These are phyloP conservation scores for Blastobotrys persicus DNA, from an alignment of 1,139 yeast genomes.

Conservation along the genomic window DNA sequence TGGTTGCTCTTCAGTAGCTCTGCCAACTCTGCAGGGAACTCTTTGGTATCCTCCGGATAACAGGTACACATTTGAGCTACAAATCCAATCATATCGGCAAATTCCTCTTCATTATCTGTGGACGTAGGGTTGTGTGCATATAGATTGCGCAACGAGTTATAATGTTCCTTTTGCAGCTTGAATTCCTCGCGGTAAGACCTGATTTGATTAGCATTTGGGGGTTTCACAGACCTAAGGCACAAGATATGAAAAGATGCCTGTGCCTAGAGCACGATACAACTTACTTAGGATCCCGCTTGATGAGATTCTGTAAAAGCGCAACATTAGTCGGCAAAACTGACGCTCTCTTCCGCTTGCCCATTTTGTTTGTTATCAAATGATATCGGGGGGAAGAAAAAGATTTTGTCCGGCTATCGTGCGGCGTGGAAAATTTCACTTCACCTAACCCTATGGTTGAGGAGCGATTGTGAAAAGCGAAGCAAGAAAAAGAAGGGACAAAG, in stretches of 20 bases:
- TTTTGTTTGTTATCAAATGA: conserved; percentile 29
- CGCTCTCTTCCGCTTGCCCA: conserved; percentile 89
- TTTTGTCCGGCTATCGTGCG: neutral
- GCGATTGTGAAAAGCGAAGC: neutral
- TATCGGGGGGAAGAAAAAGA: neutral
- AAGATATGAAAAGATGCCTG: too few relatives aligned
- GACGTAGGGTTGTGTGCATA: conserved; percentile 59
- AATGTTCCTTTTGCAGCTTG: conserved; percentile 86
- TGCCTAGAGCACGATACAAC: neutral
- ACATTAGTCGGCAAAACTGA: conserved; percentile 90
- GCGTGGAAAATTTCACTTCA: neutral
- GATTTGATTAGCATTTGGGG: neutral
- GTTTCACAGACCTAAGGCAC: neutral
- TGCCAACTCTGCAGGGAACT: conserved; percentile 78
- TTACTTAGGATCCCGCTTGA: conserved; percentile 77
- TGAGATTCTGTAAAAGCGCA: conserved; percentile 84
- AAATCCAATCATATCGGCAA: conserved; percentile 82
- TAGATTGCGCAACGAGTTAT: conserved; percentile 84
- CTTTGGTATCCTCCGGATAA: conserved; percentile 82
- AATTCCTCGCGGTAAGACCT: conserved; percentile 83
- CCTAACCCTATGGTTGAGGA: neutral
- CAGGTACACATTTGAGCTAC: conserved; percentile 88
- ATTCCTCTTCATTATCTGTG: conserved; percentile 54
- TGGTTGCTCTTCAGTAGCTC: conserved; percentile 69
- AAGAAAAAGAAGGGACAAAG: neutral